A percentile compares a stretch with the other conserved stretches of the same genome.
phyloP scores from a whole-genome alignment of 129 eudicot species.

The Centella asiatica region DNA sequence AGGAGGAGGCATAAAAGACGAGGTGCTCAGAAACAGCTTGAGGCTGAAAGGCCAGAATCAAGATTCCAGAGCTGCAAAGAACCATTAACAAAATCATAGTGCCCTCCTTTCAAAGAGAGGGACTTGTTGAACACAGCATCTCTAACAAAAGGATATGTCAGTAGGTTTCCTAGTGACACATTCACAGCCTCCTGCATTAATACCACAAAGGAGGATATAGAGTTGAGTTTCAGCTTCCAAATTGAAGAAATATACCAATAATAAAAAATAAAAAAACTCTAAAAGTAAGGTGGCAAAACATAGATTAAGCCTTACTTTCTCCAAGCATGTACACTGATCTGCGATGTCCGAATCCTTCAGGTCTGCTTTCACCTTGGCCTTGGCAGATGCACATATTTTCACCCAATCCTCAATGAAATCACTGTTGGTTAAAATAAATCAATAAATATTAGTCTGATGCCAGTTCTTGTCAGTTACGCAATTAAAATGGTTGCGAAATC shows the following conservation, averaged over 20 bases:
- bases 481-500: too few species aligned
- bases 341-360: conserved; percentile 20
- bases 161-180: conserved; percentile 71
- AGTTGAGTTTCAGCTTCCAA: too few species aligned
- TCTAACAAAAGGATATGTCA: conserved; percentile 85
- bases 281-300: too few species aligned
- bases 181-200: conserved; percentile 82
- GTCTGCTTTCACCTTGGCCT: conserved; percentile 59
- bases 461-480: too few species aligned
- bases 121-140: conserved; percentile 57
- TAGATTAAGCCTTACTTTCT: conserved; percentile 88
- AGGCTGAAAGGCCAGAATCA: conserved; percentile 46
- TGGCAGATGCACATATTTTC: conserved; percentile 68
- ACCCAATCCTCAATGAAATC: conserved; percentile 96
- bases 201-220: not conserved
- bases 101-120: conserved; percentile 66
- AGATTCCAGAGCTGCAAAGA: conserved; percentile 76
- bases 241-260: not conserved
- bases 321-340: conserved; percentile 56
- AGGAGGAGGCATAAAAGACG: not conserved
- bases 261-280: too few species aligned
- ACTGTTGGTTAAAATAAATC: conserved; percentile 14
- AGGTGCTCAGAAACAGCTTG: conserved; percentile 21
- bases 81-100: conserved; percentile 83
- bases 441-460: not conserved